phyloP scores from a whole-genome alignment of 345 rosid species.

The Raphanus sativus region DNA sequence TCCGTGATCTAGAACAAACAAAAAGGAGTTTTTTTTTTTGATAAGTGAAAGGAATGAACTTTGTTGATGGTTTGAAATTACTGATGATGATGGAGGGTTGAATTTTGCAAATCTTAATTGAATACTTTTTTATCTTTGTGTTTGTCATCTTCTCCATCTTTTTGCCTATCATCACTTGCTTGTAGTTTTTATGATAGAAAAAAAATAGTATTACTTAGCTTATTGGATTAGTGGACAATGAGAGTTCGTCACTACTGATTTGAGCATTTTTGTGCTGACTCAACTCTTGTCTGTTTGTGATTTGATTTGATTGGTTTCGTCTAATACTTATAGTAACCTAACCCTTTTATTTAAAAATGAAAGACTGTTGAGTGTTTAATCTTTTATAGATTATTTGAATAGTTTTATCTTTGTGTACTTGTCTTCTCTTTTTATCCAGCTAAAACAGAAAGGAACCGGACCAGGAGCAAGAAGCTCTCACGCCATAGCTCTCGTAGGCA shows the following conservation, averaged over 20 bases:
- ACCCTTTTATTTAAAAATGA: background rate
- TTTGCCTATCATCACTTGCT: background rate
- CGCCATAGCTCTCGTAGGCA: slow-evolving; percentile 66
- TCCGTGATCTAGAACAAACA: no score
- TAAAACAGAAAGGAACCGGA: slow-evolving; percentile 67
- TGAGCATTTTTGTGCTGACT: slow-evolving; percentile 10
- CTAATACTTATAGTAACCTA: background rate
- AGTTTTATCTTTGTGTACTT: background rate
- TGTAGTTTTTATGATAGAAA: background rate
- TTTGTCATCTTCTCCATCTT: background rate
- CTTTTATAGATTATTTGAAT: no score
- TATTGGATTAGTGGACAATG: slow-evolving; percentile 4
- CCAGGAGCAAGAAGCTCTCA: slow-evolving; percentile 97
- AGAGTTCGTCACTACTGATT: background rate
- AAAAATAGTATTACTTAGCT: background rate
- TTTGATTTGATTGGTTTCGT: no score
- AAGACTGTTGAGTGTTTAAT: no score
- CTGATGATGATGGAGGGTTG: background rate
- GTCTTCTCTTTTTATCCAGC: slow-evolving; percentile 40
- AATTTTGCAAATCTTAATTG: background rate
- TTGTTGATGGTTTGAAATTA: background rate
- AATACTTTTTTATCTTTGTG: background rate
- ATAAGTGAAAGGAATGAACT: background rate
- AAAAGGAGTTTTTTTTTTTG: no score
- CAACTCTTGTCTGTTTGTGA: slow-evolving; percentile 22